These are phyloP conservation scores for Knufia fluminis DNA, from an alignment of 2,329 filamentous ascomycete genomes.

Conservation along the genomic window DNA sequence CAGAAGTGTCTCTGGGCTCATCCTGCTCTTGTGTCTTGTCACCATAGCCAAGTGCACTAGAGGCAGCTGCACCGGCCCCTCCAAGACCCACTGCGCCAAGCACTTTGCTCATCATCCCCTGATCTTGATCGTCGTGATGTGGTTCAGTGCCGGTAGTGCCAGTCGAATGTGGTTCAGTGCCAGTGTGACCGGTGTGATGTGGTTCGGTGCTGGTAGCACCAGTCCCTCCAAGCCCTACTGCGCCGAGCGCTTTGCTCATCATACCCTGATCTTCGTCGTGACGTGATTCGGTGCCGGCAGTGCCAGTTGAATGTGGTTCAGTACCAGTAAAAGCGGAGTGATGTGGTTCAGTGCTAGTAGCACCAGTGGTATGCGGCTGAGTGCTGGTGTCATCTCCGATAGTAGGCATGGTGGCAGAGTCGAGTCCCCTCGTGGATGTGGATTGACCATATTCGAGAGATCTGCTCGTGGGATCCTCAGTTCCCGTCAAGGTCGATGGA, in stretches of 20 bases:
- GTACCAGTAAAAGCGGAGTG: not conserved
- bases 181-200: no score
- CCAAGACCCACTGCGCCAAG: conserved; percentile 21
- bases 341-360: not conserved
- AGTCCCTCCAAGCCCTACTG: conserved; percentile 19
- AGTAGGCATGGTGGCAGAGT: conserved; percentile 2
- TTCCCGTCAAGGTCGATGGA: conserved; percentile 9
- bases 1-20: conserved; percentile 9
- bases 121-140: not conserved
- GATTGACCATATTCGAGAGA: conserved; percentile 8
- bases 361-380: no score
- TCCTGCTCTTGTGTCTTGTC: conserved; percentile 1
- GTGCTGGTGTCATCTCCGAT: not conserved
- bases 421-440: no score
- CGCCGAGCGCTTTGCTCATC: conserved; percentile 17
- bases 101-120: conserved; percentile 15
- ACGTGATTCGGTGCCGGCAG: not conserved
- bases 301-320: not conserved
- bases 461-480: conserved; percentile 9
- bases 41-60: not conserved
- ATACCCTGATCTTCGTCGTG: conserved; percentile 7
- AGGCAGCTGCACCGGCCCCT: conserved; percentile 9
- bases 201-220: no score
- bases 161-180: no score
- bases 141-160: not conserved